Evolutionary conservation across 768 basidiomycete species (phyloP).

Genomic region (Suillus spraguei): DNA sequence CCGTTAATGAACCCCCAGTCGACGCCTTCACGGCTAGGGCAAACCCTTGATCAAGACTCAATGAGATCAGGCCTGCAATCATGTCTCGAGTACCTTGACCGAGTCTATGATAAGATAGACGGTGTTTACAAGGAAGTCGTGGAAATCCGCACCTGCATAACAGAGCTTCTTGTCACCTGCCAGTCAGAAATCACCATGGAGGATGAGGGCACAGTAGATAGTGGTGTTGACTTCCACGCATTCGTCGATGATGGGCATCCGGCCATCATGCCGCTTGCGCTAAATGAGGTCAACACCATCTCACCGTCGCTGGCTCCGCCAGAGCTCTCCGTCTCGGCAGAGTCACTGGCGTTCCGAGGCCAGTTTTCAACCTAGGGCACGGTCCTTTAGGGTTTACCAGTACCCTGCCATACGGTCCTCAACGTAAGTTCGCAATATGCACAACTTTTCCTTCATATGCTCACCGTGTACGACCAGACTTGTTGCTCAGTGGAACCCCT

Average conservation of each 20-base stretch:
- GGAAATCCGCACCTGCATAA: no score
- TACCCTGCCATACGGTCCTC: not conserved
- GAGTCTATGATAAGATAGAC: no score
- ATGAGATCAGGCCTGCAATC: no score
- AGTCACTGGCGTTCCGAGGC: not conserved
- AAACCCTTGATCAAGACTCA: no score
- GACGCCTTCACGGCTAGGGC: not conserved
- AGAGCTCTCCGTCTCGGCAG: not conserved
- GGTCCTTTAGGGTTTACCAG: not conserved
- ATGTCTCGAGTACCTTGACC: no score
- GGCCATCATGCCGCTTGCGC: not conserved
- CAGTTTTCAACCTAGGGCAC: not conserved
- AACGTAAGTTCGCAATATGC: not conserved
- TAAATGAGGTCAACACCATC: not conserved
- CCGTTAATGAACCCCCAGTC: not conserved
- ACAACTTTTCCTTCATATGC: not conserved
- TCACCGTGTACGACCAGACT: not conserved
- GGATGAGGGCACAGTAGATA: no score
- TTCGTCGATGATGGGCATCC: not conserved
- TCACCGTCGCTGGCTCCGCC: not conserved
- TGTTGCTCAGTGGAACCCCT: not conserved
- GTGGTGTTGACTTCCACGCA: no score
- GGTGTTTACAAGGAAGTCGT: no score
- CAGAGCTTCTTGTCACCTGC: no score
- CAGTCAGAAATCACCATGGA: no score